Conservation (phyloP, 352 stramenopile genomes). For the Pythium myriotylum region DNA sequence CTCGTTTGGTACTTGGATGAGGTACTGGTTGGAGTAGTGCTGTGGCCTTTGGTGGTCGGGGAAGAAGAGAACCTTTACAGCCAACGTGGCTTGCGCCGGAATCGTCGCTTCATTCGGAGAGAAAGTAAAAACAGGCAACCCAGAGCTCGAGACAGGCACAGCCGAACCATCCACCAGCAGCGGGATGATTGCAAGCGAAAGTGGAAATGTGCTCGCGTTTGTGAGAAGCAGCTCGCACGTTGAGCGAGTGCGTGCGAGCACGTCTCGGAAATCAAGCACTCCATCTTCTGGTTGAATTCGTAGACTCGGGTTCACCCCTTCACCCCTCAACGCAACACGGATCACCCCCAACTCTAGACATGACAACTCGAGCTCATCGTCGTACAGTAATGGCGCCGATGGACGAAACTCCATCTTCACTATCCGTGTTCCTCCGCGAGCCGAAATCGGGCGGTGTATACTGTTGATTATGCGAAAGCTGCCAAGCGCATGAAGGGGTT, state of each 20-base stretch:
- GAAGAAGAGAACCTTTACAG: slow-evolving; percentile 67
- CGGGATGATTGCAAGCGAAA: slow-evolving; percentile 51
- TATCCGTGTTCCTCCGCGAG: slow-evolving; percentile 25
- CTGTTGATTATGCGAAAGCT: slow-evolving; percentile 84
- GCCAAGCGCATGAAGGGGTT: slow-evolving; percentile 77
- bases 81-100: slow-evolving; percentile 48
- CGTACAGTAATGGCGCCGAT: slow-evolving; percentile 47
- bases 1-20: slow-evolving; percentile 77
- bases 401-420: slow-evolving; percentile 77
- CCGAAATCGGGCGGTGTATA: slow-evolving; percentile 45
- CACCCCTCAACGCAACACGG: slow-evolving; percentile 46
- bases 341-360: slow-evolving; percentile 36
- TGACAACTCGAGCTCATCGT: slow-evolving; percentile 72
- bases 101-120: slow-evolving; percentile 65
- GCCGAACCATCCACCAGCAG: neutral
- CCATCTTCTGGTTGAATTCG: slow-evolving; percentile 64
- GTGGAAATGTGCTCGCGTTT: slow-evolving; percentile 70
- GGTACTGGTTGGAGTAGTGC: slow-evolving; percentile 58
- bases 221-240: slow-evolving; percentile 51
- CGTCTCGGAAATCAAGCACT: slow-evolving; percentile 64
- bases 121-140: slow-evolving; percentile 63
- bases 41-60: slow-evolving; percentile 55
- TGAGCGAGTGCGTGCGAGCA: slow-evolving; percentile 55
- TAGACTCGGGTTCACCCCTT: slow-evolving; percentile 83
- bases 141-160: slow-evolving; percentile 19